Base-by-base conservation (phyloP, 2,329 filamentous ascomycete species). In the Clarireedia hainanense region DNA sequence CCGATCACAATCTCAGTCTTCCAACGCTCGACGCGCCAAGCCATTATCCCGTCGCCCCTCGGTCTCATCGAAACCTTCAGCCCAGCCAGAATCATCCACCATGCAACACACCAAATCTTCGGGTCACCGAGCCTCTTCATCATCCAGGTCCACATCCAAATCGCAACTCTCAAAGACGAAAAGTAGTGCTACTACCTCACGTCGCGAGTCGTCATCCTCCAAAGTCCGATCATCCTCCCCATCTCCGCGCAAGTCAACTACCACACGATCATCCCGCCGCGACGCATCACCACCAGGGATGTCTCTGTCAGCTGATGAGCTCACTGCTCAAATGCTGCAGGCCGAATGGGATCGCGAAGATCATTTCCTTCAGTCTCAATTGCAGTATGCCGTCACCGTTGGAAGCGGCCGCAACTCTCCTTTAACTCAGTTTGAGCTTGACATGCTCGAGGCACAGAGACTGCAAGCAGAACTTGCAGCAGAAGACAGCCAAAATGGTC, bases 301-400 rank as follows among this genome's bases (percentile, higher is more conserved):
- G 43, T 47, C 43, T 15, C 20, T 50, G 15, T 37, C 52, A 27
- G 30, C 52, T 9, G 52, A 55, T 6, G 47, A 55, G 17, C 37
- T 43, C 17, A 55, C 52, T 4, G 52, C 52, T 12, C 47, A 50
- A 36, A 50, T 26, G 26, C 47, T 55, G 2, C 52, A 55, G 45
- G 52, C 52, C 23, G 37, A 55, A 26, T 55, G 52, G 52, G 52
- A 55, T 12, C 47, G 36, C 6, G 52, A 55, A 39, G n/a, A 55
- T 36, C 26, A 55, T 37, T 26, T 55, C 26, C 39, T 55, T 36
- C 52, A 50, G 7, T 36, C 27, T 14, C 52, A 55, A 17, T 26
- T 55, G n/a, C 45, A 6, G 37, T 54, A 48, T 48, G 52, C 43
- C 30, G 24, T 34, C n/a, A 30, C 39, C 9, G 15, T 47, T 12